Percentiles rank a stretch among this genome's conserved stretches.
These are phyloP conservation scores for Knoxdaviesia proteae DNA, from an alignment of 2,329 filamentous ascomycete genomes.

Conservation along the genomic window DNA sequence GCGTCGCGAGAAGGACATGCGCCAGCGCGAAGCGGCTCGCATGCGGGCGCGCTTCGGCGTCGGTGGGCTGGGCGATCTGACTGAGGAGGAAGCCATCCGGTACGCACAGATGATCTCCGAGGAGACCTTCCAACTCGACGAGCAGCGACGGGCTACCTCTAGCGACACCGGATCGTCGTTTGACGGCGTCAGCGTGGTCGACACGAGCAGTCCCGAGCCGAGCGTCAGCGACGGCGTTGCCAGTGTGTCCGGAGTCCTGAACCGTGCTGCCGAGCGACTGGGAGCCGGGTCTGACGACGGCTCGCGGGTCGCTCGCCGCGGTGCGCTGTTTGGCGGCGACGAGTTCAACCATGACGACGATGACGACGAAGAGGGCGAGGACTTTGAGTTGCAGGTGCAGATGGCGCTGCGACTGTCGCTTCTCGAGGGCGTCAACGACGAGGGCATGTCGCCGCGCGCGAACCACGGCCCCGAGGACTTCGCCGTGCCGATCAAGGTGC, in stretches of 20 bases:
- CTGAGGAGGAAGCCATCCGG: conserved; percentile 41
- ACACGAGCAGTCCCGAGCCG: conserved; percentile 8
- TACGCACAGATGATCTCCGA: conserved; percentile 48
- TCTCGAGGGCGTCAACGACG: conserved; percentile 29
- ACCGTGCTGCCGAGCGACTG: background rate
- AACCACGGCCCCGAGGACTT: conserved; percentile 23
- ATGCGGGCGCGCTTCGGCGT: conserved; percentile 69
- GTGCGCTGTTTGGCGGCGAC: conserved; percentile 6
- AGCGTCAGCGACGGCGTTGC: background rate
- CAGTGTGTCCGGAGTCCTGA: background rate
- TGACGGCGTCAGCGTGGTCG: conserved; percentile 18
- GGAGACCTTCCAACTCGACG: conserved; percentile 35
- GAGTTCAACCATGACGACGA: background rate
- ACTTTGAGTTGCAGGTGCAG: conserved; percentile 41
- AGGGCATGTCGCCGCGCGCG: conserved; percentile 21
- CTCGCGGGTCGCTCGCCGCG: too few relatives aligned
- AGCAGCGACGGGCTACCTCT: conserved; percentile 30
- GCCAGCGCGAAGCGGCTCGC: conserved; percentile 44
- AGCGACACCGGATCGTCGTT: conserved; percentile 28
- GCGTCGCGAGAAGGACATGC: conserved; percentile 47
- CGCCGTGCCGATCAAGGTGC: conserved; percentile 23
- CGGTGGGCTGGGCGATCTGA: conserved; percentile 43
- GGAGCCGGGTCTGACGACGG: too few relatives aligned
- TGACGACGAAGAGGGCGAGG: conserved; percentile 22
- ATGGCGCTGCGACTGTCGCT: conserved; percentile 40